A percentile compares a stretch with the other conserved stretches of the same genome.
phyloP scores from a whole-genome alignment of 2,329 filamentous ascomycete genomes.

The Neonectria faginata region DNA sequence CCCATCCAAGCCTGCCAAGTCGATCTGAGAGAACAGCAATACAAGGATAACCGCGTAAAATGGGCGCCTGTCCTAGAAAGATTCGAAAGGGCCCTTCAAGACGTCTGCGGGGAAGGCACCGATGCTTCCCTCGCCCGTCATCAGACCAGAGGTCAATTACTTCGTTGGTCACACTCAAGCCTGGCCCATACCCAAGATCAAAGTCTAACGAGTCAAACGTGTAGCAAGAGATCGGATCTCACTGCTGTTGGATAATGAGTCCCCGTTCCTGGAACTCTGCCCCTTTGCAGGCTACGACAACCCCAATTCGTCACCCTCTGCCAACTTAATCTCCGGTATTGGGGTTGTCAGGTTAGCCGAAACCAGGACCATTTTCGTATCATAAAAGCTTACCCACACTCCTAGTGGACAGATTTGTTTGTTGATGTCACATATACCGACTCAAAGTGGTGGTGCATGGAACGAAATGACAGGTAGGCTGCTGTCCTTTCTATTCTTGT shows the following conservation, averaged over 20 bases:
- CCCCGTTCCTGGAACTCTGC: constrained; percentile 54
- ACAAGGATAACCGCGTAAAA: constrained; percentile 5
- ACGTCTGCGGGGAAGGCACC: constrained; percentile 48
- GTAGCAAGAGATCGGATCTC: constrained; percentile 54
- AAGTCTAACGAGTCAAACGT: not conserved
- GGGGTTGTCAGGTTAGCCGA: constrained; percentile 37
- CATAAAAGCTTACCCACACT: not conserved
- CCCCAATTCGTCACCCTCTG: constrained; percentile 51
- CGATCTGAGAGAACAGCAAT: constrained; percentile 16
- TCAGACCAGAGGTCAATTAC: constrained; percentile 33
- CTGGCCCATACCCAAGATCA: not conserved
- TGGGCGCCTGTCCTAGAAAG: constrained; percentile 38
- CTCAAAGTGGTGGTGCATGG: constrained; percentile 57
- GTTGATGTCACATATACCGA: constrained; percentile 56
- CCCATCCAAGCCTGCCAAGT: constrained; percentile 15
- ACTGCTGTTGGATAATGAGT: constrained; percentile 52
- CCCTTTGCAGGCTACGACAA: constrained; percentile 52
- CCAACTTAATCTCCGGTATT: constrained; percentile 54
- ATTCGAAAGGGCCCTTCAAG: constrained; percentile 45
- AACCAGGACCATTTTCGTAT: constrained; percentile 29
- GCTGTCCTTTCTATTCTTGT: not conserved
- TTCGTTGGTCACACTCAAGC: constrained; percentile 21
- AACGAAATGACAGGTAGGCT: constrained; percentile 53
- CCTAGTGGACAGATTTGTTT: constrained; percentile 51
- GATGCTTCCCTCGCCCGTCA: constrained; percentile 45